Conservation (phyloP, 371 early-diverging fungal genomes). For the Fennellomyces sp. region DNA sequence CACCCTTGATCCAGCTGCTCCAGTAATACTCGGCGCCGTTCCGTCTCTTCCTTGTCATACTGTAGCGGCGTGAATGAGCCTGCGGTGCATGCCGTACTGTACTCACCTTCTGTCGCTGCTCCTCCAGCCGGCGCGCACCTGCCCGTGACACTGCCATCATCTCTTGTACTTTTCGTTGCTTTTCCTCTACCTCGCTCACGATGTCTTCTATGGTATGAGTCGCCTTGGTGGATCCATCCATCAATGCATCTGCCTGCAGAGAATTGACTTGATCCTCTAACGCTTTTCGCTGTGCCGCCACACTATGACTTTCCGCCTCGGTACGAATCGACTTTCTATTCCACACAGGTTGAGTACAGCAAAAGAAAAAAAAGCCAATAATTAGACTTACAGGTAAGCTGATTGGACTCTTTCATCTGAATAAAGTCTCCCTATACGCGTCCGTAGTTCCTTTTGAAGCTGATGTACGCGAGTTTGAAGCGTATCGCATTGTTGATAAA, state of each 20-base stretch:
- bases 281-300: not conserved
- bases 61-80: not conserved
- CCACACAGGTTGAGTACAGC: no score
- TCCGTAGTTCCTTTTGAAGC: not conserved
- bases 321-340: not conserved
- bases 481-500: not conserved
- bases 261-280: not conserved
- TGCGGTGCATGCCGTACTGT: not conserved
- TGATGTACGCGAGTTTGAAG: not conserved
- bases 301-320: not conserved
- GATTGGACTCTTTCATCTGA: not conserved
- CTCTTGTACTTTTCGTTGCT: not conserved
- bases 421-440: not conserved
- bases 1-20: not conserved
- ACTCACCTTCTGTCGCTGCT: constrained; percentile 2
- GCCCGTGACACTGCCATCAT: not conserved
- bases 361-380: not conserved
- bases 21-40: not conserved
- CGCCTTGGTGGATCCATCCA: not conserved
- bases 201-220: not conserved
- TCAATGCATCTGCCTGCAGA: not conserved
- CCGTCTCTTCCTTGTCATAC: not conserved
- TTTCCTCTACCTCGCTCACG: not conserved
- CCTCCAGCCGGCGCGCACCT: not conserved
- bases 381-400: not conserved